Conservation (phyloP, 2,329 filamentous ascomycete genomes). For the Pseudogymnoascus sp. region DNA sequence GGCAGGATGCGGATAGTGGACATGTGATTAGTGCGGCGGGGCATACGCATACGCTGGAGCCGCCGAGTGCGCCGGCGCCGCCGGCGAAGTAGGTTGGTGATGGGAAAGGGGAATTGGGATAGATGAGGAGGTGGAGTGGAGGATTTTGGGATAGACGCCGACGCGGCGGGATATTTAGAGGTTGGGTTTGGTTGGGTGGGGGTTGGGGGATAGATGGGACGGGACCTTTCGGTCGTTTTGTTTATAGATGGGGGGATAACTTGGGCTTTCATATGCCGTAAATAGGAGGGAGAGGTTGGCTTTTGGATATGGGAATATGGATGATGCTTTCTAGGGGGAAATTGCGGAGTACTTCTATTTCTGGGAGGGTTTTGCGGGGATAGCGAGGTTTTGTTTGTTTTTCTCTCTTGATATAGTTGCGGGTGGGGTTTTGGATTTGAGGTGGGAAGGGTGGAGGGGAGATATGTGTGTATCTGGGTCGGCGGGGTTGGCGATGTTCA, state of each 20-base stretch:
- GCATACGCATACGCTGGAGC: slow-evolving; percentile 80
- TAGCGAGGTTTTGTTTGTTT: neutral
- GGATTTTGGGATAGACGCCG: too few relatives aligned
- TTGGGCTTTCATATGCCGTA: neutral
- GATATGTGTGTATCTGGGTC: neutral
- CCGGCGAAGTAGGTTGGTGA: slow-evolving; percentile 18
- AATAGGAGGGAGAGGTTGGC: neutral
- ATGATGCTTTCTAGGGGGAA: neutral
- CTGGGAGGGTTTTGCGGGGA: neutral
- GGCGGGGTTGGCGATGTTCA: neutral
- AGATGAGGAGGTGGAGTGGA: neutral
- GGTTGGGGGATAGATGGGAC: too few relatives aligned
- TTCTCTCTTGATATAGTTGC: neutral
- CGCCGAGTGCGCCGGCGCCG: slow-evolving; percentile 42
- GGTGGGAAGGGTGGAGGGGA: neutral
- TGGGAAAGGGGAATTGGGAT: neutral
- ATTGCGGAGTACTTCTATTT: neutral
- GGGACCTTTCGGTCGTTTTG: neutral
- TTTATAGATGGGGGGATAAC: neutral
- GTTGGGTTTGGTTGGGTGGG: neutral
- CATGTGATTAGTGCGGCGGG: slow-evolving; percentile 63
- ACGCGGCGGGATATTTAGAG: too few relatives aligned
- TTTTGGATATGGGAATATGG: neutral
- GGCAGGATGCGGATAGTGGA: slow-evolving; percentile 68
- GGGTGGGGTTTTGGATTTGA: too few relatives aligned